Base-by-base conservation (phyloP, 2,329 filamentous ascomycete genomes). In the Fusarium abutilonis region DNA sequence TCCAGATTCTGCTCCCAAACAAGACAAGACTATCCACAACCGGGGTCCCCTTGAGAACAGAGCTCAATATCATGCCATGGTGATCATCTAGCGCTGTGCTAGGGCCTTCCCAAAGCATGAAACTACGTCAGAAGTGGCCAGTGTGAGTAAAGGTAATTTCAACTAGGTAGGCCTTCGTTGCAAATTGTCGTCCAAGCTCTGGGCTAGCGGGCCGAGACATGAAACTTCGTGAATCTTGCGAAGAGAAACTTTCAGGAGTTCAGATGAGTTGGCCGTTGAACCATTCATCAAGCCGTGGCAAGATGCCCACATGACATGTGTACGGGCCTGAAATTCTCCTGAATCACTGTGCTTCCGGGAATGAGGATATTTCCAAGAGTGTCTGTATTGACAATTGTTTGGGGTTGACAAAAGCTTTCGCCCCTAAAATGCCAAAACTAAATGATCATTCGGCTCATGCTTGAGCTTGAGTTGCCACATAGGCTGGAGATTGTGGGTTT, bases 41-140 rank as follows among this genome's bases (percentile, higher is more conserved):
- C 13, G 14, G 63, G 67, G 56, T 67, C 49, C 31, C 46, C 47
- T 47, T 60, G 43, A 46, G 43, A 56, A 26, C 21, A 32, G 46
- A 41, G 46, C 63, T 52, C 54, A 63, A 66, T 28, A 67, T 70
- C 63, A 61, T 63, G 55, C 63, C 46, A 67, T 64, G 42, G 49
- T 60, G 38, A 51, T 26, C 40, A 47, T 36, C 8, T 66, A 56
- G 67, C 53, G 62, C 43, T 32, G 32, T 49, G 15, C 34, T 39
- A 51, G 35, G 42, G 43, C 35, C 53, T 15, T 36, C 7, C 36
- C 15, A 38, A 17, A 41, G 34, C 40, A 14, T 35, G 9, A 35
- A 23, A 26, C 41, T 47, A 61, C 60, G 47, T 43, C 34, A 67
- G 35, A 43, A 40, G 42, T 38, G 42, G 13, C 51, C 39, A 49